Conservation (phyloP, 2,329 filamentous ascomycete genomes). For the Cladosporium sp. region DNA sequence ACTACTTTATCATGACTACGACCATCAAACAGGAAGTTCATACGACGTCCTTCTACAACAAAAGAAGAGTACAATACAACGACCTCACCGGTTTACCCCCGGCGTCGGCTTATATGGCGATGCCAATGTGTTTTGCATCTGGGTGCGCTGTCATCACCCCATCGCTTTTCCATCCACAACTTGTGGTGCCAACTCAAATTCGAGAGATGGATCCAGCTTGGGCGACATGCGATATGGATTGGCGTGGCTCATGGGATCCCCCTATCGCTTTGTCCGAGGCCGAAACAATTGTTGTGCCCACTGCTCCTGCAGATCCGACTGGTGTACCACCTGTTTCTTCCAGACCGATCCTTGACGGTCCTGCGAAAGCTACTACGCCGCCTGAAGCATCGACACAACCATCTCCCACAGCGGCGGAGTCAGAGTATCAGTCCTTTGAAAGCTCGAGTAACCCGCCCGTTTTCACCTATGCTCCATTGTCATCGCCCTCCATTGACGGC, state of each 20-base stretch:
- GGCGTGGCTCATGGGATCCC: conserved; percentile 17
- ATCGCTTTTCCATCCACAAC: conserved; percentile 13
- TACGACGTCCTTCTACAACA: background rate
- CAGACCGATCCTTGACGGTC: background rate
- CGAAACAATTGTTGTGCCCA: background rate
- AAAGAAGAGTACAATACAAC: background rate
- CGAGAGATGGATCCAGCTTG: conserved; percentile 17
- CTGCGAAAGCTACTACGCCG: background rate
- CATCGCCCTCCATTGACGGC: background rate
- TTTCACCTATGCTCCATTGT: background rate
- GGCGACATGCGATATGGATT: conserved; percentile 16
- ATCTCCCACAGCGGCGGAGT: background rate
- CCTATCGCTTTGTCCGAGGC: conserved; percentile 12
- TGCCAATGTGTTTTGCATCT: background rate
- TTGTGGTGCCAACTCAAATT: conserved; percentile 17
- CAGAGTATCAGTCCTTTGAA: background rate
- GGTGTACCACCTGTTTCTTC: background rate
- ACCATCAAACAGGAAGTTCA: background rate
- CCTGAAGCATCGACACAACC: background rate
- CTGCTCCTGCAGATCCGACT: background rate
- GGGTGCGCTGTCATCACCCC: conserved; percentile 12
- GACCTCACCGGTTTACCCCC: conserved; percentile 1
- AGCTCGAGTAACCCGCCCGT: background rate
- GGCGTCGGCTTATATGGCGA: background rate
- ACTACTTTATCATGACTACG: conserved; percentile 8